Percentiles rank a stretch among this genome's conserved stretches.
These are phyloP conservation scores for Avena sativa DNA, from an alignment of 176 grass and related monocot species.

Conservation along the genomic window DNA sequence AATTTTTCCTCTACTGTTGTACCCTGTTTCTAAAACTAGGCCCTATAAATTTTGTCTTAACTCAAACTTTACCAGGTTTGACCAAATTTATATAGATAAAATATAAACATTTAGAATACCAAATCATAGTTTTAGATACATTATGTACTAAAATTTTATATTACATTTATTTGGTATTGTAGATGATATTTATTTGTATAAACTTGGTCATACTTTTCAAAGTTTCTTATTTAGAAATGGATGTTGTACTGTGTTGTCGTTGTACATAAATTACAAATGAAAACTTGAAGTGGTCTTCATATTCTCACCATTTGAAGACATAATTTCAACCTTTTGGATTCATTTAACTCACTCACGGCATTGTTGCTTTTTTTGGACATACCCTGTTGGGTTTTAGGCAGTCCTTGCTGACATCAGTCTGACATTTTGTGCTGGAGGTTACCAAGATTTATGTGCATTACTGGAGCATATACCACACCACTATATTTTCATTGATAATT, in stretches of 20 bases:
- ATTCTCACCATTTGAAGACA: constrained; percentile 8
- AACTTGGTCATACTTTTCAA: neutral
- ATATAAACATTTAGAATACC: neutral
- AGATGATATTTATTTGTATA: neutral
- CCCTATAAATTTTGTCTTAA: neutral
- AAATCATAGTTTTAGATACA: neutral
- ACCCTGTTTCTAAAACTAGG: neutral
- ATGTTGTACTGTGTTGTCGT: neutral
- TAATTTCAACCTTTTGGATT: neutral
- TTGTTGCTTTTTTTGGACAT: constrained; percentile 8
- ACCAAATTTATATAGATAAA: neutral
- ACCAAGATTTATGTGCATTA: neutral
- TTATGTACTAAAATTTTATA: neutral
- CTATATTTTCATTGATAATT: neutral
- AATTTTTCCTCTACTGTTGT: constrained; percentile 24
- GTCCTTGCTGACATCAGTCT: neutral
- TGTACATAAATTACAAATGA: neutral
- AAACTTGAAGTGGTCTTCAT: neutral
- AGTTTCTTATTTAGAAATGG: neutral
- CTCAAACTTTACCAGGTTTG: neutral
- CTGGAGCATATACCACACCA: neutral
- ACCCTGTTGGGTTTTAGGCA: constrained; percentile 7
- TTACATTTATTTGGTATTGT: neutral
- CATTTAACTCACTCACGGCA: neutral
- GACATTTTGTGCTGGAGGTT: neutral